A percentile compares a stretch with the other conserved stretches of the same genome.
These are phyloP conservation scores for Sordariomycetes sp. DNA, from an alignment of 2,329 filamentous ascomycete genomes.

Conservation along the genomic window DNA sequence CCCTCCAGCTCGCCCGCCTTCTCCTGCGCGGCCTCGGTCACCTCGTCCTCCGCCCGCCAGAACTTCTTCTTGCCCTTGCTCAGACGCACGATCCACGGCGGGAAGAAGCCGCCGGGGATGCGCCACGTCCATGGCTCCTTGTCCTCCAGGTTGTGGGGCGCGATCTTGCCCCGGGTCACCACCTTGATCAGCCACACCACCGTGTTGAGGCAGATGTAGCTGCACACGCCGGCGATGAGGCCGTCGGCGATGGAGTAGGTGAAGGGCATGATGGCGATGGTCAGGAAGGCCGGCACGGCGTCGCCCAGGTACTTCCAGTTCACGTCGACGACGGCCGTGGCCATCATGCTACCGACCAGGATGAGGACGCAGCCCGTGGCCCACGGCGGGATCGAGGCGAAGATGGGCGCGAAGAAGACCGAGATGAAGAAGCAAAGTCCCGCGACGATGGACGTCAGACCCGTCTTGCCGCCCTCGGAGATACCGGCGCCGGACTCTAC, in stretches of 20 bases:
- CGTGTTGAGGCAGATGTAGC: constrained; percentile 69
- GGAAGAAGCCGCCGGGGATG: constrained; percentile 65
- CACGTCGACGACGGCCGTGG: constrained; percentile 67
- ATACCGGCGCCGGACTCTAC: constrained; percentile 88
- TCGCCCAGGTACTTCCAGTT: constrained; percentile 86
- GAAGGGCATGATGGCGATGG: constrained; percentile 80
- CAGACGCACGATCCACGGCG: constrained; percentile 62
- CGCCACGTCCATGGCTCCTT: constrained; percentile 77
- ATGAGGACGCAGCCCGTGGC: constrained; percentile 83
- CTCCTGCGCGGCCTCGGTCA: constrained; percentile 15
- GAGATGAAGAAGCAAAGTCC: constrained; percentile 80
- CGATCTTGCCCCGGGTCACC: constrained; percentile 57
- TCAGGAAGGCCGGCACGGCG: constrained; percentile 75
- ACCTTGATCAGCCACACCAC: constrained; percentile 60
- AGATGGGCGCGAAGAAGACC: constrained; percentile 84
- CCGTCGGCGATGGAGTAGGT: constrained; percentile 85
- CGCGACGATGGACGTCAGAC: constrained; percentile 70
- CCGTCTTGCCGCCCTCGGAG: constrained; percentile 77
- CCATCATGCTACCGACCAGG: constrained; percentile 84
- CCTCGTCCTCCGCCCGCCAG: constrained; percentile 39
- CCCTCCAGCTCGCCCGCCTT: constrained; percentile 17
- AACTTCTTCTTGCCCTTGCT: constrained; percentile 62
- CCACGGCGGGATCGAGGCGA: constrained; percentile 83
- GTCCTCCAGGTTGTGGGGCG: constrained; percentile 64
- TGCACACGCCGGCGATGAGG: constrained; percentile 69